Evolutionary conservation across 2,329 filamentous ascomycete genomes (phyloP).

Genomic region (Penicillium sp.): DNA sequence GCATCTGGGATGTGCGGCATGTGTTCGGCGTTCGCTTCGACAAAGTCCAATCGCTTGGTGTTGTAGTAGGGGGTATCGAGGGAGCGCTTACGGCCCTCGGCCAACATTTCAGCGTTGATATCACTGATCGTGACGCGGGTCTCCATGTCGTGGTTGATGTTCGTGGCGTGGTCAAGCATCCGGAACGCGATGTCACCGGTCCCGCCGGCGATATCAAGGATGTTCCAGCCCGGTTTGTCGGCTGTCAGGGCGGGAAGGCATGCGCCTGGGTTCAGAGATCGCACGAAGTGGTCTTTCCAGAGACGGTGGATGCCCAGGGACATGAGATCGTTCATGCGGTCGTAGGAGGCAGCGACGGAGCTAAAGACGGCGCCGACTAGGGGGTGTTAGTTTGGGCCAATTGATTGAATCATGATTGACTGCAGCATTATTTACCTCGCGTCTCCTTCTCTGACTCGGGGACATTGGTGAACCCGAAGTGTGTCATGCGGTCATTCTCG

Average conservation of each 20-base stretch:
- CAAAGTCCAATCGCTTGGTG: conserved; percentile 64
- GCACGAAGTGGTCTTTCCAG: conserved; percentile 97
- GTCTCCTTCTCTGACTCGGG: conserved; percentile 76
- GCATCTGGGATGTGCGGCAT: conserved; percentile 66
- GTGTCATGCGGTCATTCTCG: conserved; percentile 65
- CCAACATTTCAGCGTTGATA: conserved; percentile 94
- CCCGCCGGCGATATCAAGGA: conserved; percentile 95
- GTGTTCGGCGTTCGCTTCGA: conserved; percentile 87
- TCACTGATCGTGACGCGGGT: conserved; percentile 89
- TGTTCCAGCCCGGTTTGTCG: conserved; percentile 60
- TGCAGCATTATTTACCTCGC: conserved; percentile 50
- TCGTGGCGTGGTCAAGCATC: conserved; percentile 83
- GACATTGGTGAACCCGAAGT: conserved; percentile 89
- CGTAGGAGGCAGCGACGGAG: conserved; percentile 91
- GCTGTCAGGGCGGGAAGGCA: conserved; percentile 40
- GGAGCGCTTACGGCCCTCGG: conserved; percentile 80
- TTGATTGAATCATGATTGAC: neutral
- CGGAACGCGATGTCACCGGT: conserved; percentile 98
- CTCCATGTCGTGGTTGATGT: conserved; percentile 75
- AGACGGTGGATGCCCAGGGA: conserved; percentile 94
- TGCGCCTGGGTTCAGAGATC: conserved; percentile 80
- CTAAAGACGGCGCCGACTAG: conserved; percentile 87
- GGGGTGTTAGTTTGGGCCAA: conserved; percentile 5
- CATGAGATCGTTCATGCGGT: conserved; percentile 99
- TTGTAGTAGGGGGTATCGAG: conserved; percentile 62